Base-by-base conservation (phyloP, 176 grass and related monocot genomes). In the Raddia distichophylla region DNA sequence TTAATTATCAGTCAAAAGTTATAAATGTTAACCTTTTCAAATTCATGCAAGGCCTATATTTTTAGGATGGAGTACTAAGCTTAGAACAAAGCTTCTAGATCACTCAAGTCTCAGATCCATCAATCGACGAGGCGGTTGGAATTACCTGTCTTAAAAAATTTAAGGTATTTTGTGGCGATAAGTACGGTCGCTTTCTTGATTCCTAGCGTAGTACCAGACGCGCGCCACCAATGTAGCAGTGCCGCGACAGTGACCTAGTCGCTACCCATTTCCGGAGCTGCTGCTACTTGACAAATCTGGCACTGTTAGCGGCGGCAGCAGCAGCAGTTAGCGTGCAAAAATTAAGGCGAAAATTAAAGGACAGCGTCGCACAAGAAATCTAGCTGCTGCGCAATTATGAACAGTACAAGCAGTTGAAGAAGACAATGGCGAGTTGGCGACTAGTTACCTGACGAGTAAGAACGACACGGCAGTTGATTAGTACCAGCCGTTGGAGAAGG, bases 141-240 rank as follows among this genome's bases (percentile, higher is more conserved):
- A 14, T 27, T 27, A 27, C 0, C 37, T 32, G 55, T 16, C 37
- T 45, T 75, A 11, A 11, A 13, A 34, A 0, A 0, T 5, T 5
- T 1, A 17, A 44, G 58, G 34, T 18, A 10, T n/a, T 18, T 54
- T 52, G 35, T 16, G 49, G 7, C 65, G 67, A 83, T 42, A 67
- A 71, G 71, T 56, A 58, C 71, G 49, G 40, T 5, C 10, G 37
- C 40, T 66, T 63, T 45, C 68, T n/a, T 40, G 37, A 40, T 40
- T 48, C 58, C 16, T 58, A 66, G 84, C 69, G 67, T 86, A 50
- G 60, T 18, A 66, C 77, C 5, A 77, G 42, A 77, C 49, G 57
- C 32, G 72, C 49, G 57, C 82, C 83, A 45, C 72, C 72, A 82
- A 85, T 85, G 77, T 49, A 85, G 71, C 77, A 77, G 49, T 85